Conservation (phyloP, 2,329 filamentous ascomycete genomes). For the Penicillium freii region DNA sequence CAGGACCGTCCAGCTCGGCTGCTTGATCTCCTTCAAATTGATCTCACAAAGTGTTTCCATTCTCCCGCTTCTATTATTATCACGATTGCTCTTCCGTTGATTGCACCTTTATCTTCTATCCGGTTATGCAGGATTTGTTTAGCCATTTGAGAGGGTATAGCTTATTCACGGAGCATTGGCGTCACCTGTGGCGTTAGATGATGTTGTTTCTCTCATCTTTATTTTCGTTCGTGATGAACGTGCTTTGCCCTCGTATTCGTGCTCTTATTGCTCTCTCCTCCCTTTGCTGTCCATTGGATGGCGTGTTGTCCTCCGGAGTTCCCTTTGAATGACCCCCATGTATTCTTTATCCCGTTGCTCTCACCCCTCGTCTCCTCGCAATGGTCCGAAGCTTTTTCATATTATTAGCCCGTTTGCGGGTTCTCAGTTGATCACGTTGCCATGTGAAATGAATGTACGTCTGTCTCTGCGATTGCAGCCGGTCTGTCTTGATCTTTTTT, state of each 20-base stretch:
- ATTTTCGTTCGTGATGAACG: not conserved
- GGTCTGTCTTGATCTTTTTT: constrained; percentile 9
- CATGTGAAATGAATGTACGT: constrained; percentile 27
- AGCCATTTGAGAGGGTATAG: not conserved
- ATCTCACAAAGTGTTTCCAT: not conserved
- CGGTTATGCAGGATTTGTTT: not conserved
- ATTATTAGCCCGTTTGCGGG: constrained; percentile 2
- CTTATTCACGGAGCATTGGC: not conserved
- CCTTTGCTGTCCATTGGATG: not conserved
- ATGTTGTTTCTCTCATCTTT: not conserved
- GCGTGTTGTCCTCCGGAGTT: not conserved
- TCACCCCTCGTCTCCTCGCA: not conserved
- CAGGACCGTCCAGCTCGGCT: not conserved
- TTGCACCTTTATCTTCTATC: not conserved
- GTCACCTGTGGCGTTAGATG: not conserved
- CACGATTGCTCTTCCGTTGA: not conserved
- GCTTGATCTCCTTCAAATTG: not conserved
- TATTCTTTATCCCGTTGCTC: constrained; percentile 2
- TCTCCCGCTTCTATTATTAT: not conserved
- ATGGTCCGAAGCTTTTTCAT: not conserved
- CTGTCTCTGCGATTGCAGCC: constrained; percentile 15
- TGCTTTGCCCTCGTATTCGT: not conserved
- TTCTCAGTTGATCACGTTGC: constrained; percentile 18
- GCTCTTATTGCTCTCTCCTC: not conserved
- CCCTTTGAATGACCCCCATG: constrained; percentile 3